Evolutionary conservation across 208 protist species (phyloP), one percentile per base, ranked within the genome.

Genomic region (Leishmania guyanensis): DNA sequence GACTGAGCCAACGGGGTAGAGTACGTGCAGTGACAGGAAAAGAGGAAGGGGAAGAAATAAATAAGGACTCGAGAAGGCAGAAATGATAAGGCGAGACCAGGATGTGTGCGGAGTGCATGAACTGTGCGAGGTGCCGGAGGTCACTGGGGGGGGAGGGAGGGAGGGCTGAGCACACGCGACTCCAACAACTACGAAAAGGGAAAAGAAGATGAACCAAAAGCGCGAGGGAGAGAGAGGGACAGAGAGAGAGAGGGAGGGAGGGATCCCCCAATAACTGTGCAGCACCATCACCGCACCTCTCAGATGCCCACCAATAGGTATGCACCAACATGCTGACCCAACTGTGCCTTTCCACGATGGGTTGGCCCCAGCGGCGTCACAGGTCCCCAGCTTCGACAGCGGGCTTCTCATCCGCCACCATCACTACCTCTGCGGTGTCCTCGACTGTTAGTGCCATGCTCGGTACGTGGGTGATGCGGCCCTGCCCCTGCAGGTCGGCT

Each of bases 371-470:
- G 14, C 16, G 10, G 46, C 14, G 33, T 84, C 58, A 82, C n/a
- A 82, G 58, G 71, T 82, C 79, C 2, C 14, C 69, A 17, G 17
- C 60, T 22, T 29, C 46, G 60, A 9, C 75, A n/a, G 14, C n/a
- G 5, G 33, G 74, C 3, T 77, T 16, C 39, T 22, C 56, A 2
- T 71, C 39, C 39, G n/a, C 36, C 70, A 68, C 56, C 22, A 29
- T 17, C 71, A 16, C 62, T 73, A 70, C 43, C 17, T 29, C 75
- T 26, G 12, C 72, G 2, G 50, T 54, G 46, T 75, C 53, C 39
- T 80, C 62, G 26, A 84, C 70, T 64, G 72, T 51, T 26, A 70
- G 69, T n/a, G 65, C 65, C 60, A 79, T 79, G 46, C 50, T 53
- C 12, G 64, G 43, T 66, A 64, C 69, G 3, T 51, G 84, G 72